A percentile compares a stretch with the other conserved stretches of the same genome.
Evolutionary conservation across 2,329 filamentous ascomycete genomes (phyloP).

Genomic region (Amphichorda felina): DNA sequence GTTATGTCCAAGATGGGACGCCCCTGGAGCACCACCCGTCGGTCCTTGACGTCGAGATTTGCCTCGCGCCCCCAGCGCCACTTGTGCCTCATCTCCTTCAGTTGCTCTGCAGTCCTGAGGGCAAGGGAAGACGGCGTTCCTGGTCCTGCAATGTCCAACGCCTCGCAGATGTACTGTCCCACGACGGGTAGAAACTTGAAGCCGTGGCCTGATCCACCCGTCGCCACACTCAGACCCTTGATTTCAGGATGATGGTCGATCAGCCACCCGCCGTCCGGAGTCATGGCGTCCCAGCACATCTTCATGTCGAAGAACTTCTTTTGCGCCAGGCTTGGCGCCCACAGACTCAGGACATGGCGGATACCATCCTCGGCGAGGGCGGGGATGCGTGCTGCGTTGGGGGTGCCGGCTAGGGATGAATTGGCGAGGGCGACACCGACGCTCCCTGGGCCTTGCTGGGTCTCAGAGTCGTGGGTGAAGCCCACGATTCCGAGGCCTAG

Average conservation of each 20-base stretch:
- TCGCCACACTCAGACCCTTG: not conserved
- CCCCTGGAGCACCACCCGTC: too few species aligned
- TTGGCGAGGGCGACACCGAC: not conserved
- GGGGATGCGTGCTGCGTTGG: not conserved
- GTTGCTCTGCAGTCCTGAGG: not conserved
- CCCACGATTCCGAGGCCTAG: too few species aligned
- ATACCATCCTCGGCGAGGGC: not conserved
- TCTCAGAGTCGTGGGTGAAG: too few species aligned
- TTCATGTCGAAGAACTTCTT: not conserved
- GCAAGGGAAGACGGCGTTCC: too few species aligned
- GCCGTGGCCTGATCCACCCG: not conserved
- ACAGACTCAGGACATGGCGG: not conserved
- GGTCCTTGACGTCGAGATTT: too few species aligned
- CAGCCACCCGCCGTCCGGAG: not conserved
- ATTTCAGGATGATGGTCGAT: not conserved
- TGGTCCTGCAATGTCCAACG: not conserved
- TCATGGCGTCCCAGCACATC: constrained; percentile 1
- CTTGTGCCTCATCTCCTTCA: not conserved
- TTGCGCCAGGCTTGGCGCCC: not conserved
- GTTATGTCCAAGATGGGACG: too few species aligned
- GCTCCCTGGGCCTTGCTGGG: too few species aligned
- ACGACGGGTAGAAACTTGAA: not conserved
- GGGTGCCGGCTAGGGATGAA: not conserved
- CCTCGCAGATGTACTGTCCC: not conserved
- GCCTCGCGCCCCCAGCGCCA: not conserved